Evolutionary conservation across 495 filamentous ascomycete species (phyloP).

Genomic region (Daldinia grandis): DNA sequence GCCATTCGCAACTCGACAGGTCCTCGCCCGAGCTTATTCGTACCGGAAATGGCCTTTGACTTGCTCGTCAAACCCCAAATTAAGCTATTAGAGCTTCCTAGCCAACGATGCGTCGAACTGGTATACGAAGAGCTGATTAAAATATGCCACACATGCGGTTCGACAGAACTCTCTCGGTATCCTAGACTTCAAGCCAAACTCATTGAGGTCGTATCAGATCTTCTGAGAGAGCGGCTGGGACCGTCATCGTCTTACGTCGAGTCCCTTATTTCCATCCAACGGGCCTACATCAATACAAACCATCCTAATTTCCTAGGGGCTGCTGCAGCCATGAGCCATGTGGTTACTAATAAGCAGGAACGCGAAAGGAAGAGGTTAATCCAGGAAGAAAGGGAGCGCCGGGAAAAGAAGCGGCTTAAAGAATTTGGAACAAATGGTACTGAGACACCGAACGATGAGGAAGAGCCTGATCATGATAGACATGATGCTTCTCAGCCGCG

Average conservation of each 20-base stretch:
- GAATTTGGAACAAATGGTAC: conserved; percentile 83
- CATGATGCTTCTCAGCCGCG: conserved; percentile 55
- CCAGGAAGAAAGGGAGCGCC: conserved; percentile 82
- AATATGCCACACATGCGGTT: conserved; percentile 98
- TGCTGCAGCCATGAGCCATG: conserved; percentile 96
- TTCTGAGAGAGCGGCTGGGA: conserved; percentile 89
- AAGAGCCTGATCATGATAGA: conserved; percentile 69
- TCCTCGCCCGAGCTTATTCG: conserved; percentile 92
- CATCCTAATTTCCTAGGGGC: conserved; percentile 98
- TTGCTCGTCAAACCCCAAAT: conserved; percentile 98
- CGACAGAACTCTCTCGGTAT: conserved; percentile 88
- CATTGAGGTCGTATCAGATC: conserved; percentile 97
- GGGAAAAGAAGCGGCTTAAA: conserved; percentile 81
- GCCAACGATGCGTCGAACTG: conserved; percentile 94
- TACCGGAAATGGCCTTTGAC: conserved; percentile 97
- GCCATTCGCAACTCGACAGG: conserved; percentile 98
- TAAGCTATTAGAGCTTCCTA: conserved; percentile 93
- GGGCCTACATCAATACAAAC: conserved; percentile 99
- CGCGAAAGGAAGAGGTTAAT: conserved; percentile 82
- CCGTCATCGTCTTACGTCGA: conserved; percentile 91
- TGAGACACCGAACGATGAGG: conserved; percentile 76
- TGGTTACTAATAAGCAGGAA: conserved; percentile 93
- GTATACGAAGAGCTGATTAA: conserved; percentile 99
- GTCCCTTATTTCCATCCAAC: conserved; percentile 94
- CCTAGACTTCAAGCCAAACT: conserved; percentile 95